Evolutionary conservation across 352 stramenopile species (phyloP), one percentile per base, ranked within the genome.

Genomic region (Elongisporangium prolatum): DNA sequence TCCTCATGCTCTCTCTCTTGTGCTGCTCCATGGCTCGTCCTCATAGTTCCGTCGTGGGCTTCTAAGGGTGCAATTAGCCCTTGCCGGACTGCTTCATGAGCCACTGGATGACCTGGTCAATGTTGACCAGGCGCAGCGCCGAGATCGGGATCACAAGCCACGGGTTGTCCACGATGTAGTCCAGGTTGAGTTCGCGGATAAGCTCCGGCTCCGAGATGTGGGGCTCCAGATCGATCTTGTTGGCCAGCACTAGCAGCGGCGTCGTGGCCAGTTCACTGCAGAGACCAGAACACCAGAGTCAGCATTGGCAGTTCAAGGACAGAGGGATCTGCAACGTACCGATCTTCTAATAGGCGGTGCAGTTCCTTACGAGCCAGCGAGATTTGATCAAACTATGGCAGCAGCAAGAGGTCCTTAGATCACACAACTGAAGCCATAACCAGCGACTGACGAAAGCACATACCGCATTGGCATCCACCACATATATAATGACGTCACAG

Each of bases 121-220:
- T 97, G 83, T 98, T 98, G 50, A 97, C 96, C 61, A 96, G 87
- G 56, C 96, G 92, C 47, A 99, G 80, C 21, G 97, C 97, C 64
- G 91, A 98, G 74, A 98, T 98, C 38, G 97, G 97, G 64, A 99
- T 97, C 49, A 99, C 93, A 60, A 99, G 96, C 97, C 97, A 99
- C 48, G 97, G 97, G 61, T 98, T 99, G 68, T 98, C 96, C 67
- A 98, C 95, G 51, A 99, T 98, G 80, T 99, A 98, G 74, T 99
- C 97, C 66, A 99, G 77, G 75, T 98, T 98, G 54, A 99, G 81
- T 74, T 98, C 91, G 52, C 96, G 83, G 54, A 97, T 96, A 51
- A 96, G 77, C 63, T 96, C 87, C 16, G 86, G 83, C 71, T 96
- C 88, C 38, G 84, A 93, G 57, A 96, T 92, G 57, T 96, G 88